Evolutionary conservation across 257 asterid genomes (phyloP).

Genomic region (Lithospermum erythrorhizon): DNA sequence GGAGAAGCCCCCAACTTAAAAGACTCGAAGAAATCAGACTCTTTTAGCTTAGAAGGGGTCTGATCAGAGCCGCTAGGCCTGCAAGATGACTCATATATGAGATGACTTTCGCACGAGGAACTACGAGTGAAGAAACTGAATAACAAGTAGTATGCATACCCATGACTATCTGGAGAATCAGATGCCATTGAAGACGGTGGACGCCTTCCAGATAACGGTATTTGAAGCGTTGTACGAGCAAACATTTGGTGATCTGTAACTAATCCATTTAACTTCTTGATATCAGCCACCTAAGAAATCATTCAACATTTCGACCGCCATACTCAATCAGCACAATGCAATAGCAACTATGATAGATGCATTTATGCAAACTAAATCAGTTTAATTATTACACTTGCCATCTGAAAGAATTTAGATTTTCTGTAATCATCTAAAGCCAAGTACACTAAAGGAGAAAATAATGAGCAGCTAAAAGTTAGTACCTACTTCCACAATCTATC

Average conservation of each 20-base stretch:
- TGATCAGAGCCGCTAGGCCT: conserved; percentile 51
- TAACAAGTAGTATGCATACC: conserved; percentile 20
- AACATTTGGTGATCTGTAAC: conserved; percentile 89
- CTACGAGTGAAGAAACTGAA: too few species aligned
- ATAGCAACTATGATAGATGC: neutral
- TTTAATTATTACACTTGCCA: too few species aligned
- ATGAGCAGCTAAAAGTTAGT: too few species aligned
- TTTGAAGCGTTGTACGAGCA: conserved; percentile 71
- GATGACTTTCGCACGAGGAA: neutral
- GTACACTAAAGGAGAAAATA: too few species aligned
- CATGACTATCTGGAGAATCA: conserved; percentile 28
- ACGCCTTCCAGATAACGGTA: conserved; percentile 83
- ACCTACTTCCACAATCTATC: too few species aligned
- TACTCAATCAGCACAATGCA: neutral
- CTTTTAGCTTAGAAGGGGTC: conserved; percentile 31
- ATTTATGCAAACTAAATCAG: too few species aligned
- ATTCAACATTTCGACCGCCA: neutral
- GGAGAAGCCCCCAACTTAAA: conserved; percentile 58
- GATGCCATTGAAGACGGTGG: conserved; percentile 58
- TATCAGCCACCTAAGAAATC: conserved; percentile 55
- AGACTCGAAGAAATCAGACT: conserved; percentile 63
- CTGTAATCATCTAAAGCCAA: neutral
- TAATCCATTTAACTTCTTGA: conserved; percentile 74
- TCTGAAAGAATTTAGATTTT: too few species aligned
- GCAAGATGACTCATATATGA: conserved; percentile 23